Conservation (phyloP, 2,329 filamentous ascomycete genomes). For the Colletotrichum camelliae region DNA sequence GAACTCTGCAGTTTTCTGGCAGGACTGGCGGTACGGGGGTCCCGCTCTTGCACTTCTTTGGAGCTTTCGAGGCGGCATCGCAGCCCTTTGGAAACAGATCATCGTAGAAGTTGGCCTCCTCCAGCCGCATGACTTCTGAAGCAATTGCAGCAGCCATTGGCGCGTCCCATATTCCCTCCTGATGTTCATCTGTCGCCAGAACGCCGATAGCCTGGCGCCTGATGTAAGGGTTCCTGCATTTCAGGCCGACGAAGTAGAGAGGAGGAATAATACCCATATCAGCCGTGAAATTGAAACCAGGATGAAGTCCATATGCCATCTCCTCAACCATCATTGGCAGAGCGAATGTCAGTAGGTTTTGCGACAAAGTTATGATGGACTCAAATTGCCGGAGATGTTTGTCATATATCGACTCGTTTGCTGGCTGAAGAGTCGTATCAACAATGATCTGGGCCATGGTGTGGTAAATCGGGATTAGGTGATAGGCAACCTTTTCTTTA, state of each 20-base stretch:
- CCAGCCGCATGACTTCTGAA: slow-evolving; percentile 41
- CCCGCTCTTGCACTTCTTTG: neutral
- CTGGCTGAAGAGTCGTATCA: slow-evolving; percentile 33
- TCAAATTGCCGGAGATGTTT: slow-evolving; percentile 34
- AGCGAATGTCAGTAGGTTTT: neutral
- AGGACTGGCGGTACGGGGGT: neutral
- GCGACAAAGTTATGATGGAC: slow-evolving; percentile 28
- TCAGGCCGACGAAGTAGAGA: slow-evolving; percentile 50
- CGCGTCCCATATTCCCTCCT: slow-evolving; percentile 49
- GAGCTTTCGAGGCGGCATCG: neutral
- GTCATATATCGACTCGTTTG: slow-evolving; percentile 43
- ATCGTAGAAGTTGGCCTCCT: slow-evolving; percentile 35
- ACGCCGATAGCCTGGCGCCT: slow-evolving; percentile 42
- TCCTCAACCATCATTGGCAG: neutral
- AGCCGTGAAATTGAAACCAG: slow-evolving; percentile 29
- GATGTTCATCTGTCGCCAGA: slow-evolving; percentile 32
- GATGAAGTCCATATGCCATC: slow-evolving; percentile 9
- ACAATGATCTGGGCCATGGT: slow-evolving; percentile 49
- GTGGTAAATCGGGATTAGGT: slow-evolving; percentile 42
- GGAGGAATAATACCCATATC: slow-evolving; percentile 51
- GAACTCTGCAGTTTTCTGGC: neutral
- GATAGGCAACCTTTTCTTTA: neutral
- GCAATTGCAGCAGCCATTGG: slow-evolving; percentile 34
- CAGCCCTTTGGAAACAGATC: neutral
- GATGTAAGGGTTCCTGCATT: slow-evolving; percentile 48